A percentile compares a stretch with the other conserved stretches of the same genome.
These are phyloP conservation scores for Pythium plurisporium DNA, from an alignment of 352 stramenopile species.

Conservation along the genomic window DNA sequence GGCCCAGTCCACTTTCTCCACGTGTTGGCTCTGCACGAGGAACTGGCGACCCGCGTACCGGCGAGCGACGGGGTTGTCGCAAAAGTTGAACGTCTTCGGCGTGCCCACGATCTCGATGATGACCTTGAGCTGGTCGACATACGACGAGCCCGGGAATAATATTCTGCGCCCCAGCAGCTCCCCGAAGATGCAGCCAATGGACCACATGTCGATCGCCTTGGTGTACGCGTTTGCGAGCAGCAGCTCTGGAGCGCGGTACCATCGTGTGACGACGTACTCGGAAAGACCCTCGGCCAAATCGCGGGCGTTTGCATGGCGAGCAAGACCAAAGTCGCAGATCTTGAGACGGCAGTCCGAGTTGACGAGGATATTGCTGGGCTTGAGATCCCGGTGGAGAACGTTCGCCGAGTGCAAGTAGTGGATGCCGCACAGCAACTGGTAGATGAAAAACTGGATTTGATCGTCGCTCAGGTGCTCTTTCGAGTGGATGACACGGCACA, in stretches of 20 bases:
- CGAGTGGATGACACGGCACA: slow-evolving; percentile 87
- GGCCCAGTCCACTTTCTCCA: slow-evolving; percentile 74
- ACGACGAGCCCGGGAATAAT: slow-evolving; percentile 82
- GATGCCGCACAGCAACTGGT: slow-evolving; percentile 93
- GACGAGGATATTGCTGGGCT: slow-evolving; percentile 97
- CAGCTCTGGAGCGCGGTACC: slow-evolving; percentile 88
- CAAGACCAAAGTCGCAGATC: slow-evolving; percentile 90
- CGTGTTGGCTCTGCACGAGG: slow-evolving; percentile 60
- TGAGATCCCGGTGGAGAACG: slow-evolving; percentile 95
- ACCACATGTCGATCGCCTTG: slow-evolving; percentile 93
- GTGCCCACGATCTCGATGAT: slow-evolving; percentile 85
- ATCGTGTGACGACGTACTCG: slow-evolving; percentile 94
- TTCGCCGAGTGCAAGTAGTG: slow-evolving; percentile 96
- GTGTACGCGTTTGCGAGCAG: slow-evolving; percentile 81
- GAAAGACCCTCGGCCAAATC: slow-evolving; percentile 82
- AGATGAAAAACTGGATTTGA: slow-evolving; percentile 96
- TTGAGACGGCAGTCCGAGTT: slow-evolving; percentile 91
- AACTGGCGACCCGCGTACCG: slow-evolving; percentile 84
- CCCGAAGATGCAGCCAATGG: slow-evolving; percentile 98
- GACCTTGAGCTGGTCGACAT: slow-evolving; percentile 85
- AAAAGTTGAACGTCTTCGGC: slow-evolving; percentile 81
- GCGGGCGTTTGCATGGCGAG: slow-evolving; percentile 69
- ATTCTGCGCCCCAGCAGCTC: slow-evolving; percentile 93
- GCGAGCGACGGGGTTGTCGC: slow-evolving; percentile 75
- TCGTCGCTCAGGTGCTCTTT: slow-evolving; percentile 90